Evolutionary conservation across 768 basidiomycete genomes (phyloP).

Genomic region (Wakefieldia striispora): DNA sequence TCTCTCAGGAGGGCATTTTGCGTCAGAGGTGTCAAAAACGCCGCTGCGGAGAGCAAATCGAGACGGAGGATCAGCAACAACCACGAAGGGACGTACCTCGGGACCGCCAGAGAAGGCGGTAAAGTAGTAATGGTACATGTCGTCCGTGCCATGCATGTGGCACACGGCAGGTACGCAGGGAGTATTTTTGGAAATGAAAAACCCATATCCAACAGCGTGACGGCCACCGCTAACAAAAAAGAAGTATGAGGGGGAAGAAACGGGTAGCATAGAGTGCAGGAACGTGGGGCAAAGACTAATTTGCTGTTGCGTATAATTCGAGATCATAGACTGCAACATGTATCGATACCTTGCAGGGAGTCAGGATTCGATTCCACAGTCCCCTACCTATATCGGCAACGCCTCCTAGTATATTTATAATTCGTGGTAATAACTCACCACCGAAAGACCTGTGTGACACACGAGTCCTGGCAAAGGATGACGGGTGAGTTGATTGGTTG

Average conservation of each 20-base stretch:
- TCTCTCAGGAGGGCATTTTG: constrained; percentile 94
- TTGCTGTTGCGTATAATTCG: constrained; percentile 70
- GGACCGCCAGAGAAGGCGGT: constrained; percentile 94
- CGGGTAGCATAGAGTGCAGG: constrained; percentile 23
- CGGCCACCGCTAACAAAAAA: constrained; percentile 73
- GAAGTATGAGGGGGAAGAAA: constrained; percentile 12
- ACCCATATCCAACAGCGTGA: constrained; percentile 98
- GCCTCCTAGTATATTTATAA: no score
- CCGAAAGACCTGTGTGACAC: no score
- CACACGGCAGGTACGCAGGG: constrained; percentile 83
- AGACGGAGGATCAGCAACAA: background rate
- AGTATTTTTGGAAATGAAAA: constrained; percentile 72
- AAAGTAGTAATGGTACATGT: constrained; percentile 90
- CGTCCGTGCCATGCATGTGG: constrained; percentile 75
- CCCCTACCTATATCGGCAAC: no score
- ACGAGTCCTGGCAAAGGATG: no score
- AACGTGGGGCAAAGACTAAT: constrained; percentile 97
- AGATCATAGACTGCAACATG: constrained; percentile 75
- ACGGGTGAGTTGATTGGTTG: no score
- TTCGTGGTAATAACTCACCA: no score
- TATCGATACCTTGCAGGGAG: no score
- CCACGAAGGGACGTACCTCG: constrained; percentile 52
- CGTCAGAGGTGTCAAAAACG: constrained; percentile 90
- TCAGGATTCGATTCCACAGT: no score
- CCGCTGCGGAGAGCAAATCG: constrained; percentile 53